Conservation (phyloP, 495 filamentous ascomycete genomes). For the Lichenothelia convexa region DNA sequence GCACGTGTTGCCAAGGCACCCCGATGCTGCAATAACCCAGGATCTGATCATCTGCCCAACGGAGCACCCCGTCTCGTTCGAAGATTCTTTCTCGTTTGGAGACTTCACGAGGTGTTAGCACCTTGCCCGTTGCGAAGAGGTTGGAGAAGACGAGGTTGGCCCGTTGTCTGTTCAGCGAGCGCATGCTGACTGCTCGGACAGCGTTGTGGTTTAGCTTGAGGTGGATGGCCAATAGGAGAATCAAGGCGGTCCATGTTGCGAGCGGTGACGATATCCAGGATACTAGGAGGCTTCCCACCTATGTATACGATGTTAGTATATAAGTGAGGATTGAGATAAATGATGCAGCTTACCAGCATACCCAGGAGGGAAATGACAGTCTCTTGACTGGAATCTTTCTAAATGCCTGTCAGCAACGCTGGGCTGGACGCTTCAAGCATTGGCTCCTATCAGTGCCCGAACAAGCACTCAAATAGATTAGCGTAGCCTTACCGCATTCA, state of each 20-base stretch:
- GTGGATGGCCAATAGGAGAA: slow-evolving; percentile 54
- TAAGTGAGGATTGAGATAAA: no score
- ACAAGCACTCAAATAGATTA: background rate
- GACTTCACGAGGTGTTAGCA: slow-evolving; percentile 45
- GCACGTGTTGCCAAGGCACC: slow-evolving; percentile 20
- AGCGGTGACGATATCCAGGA: slow-evolving; percentile 48
- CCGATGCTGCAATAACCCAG: slow-evolving; percentile 34
- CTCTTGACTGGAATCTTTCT: slow-evolving; percentile 92
- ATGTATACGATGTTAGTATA: slow-evolving; percentile 2
- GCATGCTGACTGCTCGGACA: slow-evolving; percentile 67
- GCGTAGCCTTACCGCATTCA: slow-evolving; percentile 53
- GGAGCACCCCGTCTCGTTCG: slow-evolving; percentile 38
- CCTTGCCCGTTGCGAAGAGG: slow-evolving; percentile 28
- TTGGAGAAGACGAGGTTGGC: slow-evolving; percentile 61
- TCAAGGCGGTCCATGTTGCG: slow-evolving; percentile 58
- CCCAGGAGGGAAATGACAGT: slow-evolving; percentile 81
- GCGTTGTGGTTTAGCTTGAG: slow-evolving; percentile 70
- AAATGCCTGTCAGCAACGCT: no score
- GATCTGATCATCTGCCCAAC: slow-evolving; percentile 32
- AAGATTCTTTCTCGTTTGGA: slow-evolving; percentile 56
- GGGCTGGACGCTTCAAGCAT: no score
- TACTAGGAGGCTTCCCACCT: slow-evolving; percentile 66
- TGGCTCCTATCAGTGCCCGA: no score
- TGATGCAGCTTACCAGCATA: slow-evolving; percentile 52
- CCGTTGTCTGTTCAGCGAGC: slow-evolving; percentile 72